Conservation (phyloP, 2,329 filamentous ascomycete species). For the Aureobasidium sp. region DNA sequence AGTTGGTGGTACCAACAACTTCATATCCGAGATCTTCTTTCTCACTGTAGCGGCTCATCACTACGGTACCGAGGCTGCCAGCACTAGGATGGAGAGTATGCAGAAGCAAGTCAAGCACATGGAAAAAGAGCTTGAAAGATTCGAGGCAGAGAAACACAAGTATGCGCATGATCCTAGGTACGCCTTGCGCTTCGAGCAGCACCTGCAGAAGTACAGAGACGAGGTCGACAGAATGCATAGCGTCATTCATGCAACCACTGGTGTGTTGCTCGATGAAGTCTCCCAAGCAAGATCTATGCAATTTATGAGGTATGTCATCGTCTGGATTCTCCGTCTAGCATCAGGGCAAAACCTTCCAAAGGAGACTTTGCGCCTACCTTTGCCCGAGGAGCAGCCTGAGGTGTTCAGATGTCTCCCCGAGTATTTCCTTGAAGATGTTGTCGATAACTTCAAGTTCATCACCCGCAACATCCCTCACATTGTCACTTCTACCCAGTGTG, state of each 20-base stretch:
- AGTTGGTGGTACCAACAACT: conserved; percentile 69
- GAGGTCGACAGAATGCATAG: conserved; percentile 69
- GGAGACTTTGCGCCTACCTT: conserved; percentile 58
- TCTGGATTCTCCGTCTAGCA: conserved; percentile 82
- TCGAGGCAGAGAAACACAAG: conserved; percentile 74
- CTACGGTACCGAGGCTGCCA: conserved; percentile 84
- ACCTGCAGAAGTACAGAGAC: conserved; percentile 62
- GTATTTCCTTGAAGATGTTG: conserved; percentile 91
- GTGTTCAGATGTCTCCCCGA: conserved; percentile 84
- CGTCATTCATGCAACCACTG: conserved; percentile 72
- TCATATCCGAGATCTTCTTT: conserved; percentile 96
- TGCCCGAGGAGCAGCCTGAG: conserved; percentile 59
- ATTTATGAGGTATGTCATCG: conserved; percentile 94
- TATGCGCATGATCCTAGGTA: conserved; percentile 55
- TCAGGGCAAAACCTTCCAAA: conserved; percentile 72
- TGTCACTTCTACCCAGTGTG: conserved; percentile 78
- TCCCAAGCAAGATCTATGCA: conserved; percentile 83
- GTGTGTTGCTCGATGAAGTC: conserved; percentile 73
- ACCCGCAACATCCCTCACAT: conserved; percentile 76
- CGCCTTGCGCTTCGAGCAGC: conserved; percentile 59
- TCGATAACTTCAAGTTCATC: conserved; percentile 95
- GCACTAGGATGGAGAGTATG: conserved; percentile 62
- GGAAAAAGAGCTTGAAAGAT: conserved; percentile 56
- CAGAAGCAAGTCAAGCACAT: conserved; percentile 62
- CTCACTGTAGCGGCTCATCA: conserved; percentile 91